Base-by-base conservation (phyloP, 2,329 filamentous ascomycete species). In the Trichoderma asperellum region DNA sequence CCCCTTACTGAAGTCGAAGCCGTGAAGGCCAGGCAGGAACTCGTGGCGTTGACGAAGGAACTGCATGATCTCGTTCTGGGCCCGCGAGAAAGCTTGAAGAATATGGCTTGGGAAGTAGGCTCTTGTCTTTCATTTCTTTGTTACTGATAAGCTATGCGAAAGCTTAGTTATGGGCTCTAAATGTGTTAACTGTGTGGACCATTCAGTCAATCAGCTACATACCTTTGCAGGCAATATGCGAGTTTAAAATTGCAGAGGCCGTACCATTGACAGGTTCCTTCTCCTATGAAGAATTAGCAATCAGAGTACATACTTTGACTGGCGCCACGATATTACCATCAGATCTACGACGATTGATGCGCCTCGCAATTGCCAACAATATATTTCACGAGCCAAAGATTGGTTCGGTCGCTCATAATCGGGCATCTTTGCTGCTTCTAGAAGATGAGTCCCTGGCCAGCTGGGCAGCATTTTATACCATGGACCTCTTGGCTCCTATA, bases 401-500 rank as follows among this genome's bases (percentile, higher is more conserved):
- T 4, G 81, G 79, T 2, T 73, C 75, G 16, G 79, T 84, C 5
- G 77, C 79, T 2, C 83, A 84, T 71, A 83, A 79, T 18, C 72
- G 76, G 8, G 71, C 73, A 1, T 80, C 79, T 29, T 75, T 74
- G 7, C 65, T 79, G 7, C 71, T 82, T 3, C 69, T 76, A 1
- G 72, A 77, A 21, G 75, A 78, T 49, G 72, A 71, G 2, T 64
- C 71, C 7, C 68, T 79, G 11, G 72, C 71, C 11, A 77, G 74
- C 70, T 81, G 79, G 79, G 74, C 78, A 0, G 75, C 74, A 49
- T 74, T 79, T 29, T 75, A 72, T 27, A 74, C 68, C 14, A 70
- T 75, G 7, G 77, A 81, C 53, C 69, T 79, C 37, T 75, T 76
- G 71, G 74, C 74, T 2, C 74, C 77, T 4, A 72, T 77, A 4